phyloP scores from a whole-genome alignment of 179 eudicot genomes.

The Heliamphora pulchella region DNA sequence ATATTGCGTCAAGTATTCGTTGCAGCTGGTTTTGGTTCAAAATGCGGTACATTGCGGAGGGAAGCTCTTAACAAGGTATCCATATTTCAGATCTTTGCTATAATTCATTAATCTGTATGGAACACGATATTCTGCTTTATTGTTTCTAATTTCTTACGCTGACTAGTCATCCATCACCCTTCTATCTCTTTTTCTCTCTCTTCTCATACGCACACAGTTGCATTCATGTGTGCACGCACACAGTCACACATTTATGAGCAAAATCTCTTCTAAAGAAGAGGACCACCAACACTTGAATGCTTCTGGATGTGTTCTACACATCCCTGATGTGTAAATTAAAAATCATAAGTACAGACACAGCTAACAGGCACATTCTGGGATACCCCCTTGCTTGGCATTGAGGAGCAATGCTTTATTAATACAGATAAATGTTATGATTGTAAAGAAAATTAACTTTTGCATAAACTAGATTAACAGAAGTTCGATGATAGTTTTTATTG shows the following conservation, averaged over 20 bases:
- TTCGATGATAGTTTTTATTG: no score
- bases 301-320: neutral
- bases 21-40: conserved; percentile 90
- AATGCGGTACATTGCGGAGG: conserved; percentile 31
- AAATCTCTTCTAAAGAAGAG: neutral
- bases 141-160: neutral
- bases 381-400: no score
- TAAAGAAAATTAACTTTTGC: no score
- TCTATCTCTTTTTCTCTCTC: neutral
- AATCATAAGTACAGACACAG: no score
- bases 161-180: neutral
- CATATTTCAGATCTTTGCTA: neutral
- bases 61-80: conserved; percentile 52
- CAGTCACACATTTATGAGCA: neutral
- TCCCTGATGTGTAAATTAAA: no score
- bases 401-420: no score
- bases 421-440: no score
- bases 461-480: no score
- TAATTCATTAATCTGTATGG: neutral
- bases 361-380: no score
- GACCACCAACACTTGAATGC: neutral
- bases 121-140: neutral
- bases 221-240: neutral
- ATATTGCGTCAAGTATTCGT: conserved; percentile 68
- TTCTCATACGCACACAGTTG: neutral